Evolutionary conservation across 257 asterid species (phyloP), one percentile per base, ranked within the genome.

Genomic region (Plantago ovata): DNA sequence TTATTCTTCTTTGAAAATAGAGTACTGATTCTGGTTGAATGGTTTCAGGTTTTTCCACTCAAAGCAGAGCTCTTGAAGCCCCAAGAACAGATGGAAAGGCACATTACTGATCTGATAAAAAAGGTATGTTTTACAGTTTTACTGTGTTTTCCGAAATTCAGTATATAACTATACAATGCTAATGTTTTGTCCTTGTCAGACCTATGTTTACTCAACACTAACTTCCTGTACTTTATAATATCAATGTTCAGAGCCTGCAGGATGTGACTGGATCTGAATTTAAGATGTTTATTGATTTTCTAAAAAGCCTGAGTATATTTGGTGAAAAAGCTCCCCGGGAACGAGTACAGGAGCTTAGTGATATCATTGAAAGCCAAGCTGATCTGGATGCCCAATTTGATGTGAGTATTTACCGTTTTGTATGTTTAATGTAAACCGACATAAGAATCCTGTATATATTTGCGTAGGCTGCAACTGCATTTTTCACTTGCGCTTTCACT

Each of bases 221-320:
- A 65, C 22, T 41, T 69, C 71, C 68, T 51, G n/a, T 59, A 53
- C 53, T 59, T 3, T 28, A 28, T 58, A 12, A 53, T 68, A n/a
- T 67, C 24, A 45, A 61, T 61, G 72, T 84, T 75, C 89, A 90
- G 98, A 80, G 94, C 72, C 73, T 90, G 57, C 98, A 84, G 81
- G 98, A 90, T 72, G 98, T 90, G 71, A 90, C 95, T 15, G 98
- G 98, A 60, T 81, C 85, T n/a, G 98, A 90, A 70, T 90, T 90
- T 75, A 79, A 90, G 72, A 81, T 87, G 95, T 87, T 86, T 69
- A 84, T 90, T 83, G 96, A 90, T 73, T 90, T 90, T 62, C 74
- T 90, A 44, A 84, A 72, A 69, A 87, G 84, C 70, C 71, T 90
- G 75, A 81, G 71, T 77, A 76, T 90, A 66, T 90, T 90, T 73